Evolutionary conservation across 495 filamentous ascomycete genomes (phyloP).

Genomic region (Aspergillus ostianus): DNA sequence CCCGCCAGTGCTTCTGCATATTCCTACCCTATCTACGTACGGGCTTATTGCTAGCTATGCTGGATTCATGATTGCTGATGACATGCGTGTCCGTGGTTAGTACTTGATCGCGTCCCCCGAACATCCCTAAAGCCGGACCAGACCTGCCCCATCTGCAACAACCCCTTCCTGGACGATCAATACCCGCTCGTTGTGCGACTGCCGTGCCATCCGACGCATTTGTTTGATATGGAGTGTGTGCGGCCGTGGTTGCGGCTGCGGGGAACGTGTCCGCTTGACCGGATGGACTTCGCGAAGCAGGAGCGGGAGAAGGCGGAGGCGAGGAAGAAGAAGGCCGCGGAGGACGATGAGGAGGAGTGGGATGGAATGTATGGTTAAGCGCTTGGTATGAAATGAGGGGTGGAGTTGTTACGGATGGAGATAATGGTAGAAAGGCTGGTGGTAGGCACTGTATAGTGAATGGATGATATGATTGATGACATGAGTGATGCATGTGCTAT

Average conservation of each 20-base stretch:
- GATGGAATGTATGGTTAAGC: slow-evolving; percentile 72
- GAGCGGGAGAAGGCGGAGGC: slow-evolving; percentile 59
- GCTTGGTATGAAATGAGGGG: neutral
- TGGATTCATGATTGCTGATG: neutral
- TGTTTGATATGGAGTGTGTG: slow-evolving; percentile 95
- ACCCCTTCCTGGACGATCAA: slow-evolving; percentile 72
- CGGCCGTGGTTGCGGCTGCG: slow-evolving; percentile 86
- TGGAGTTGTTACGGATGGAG: neutral
- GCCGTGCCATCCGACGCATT: slow-evolving; percentile 76
- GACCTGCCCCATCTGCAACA: slow-evolving; percentile 82
- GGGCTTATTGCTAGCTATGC: too few species aligned
- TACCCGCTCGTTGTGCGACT: slow-evolving; percentile 84
- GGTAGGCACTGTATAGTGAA: neutral
- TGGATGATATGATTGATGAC: neutral
- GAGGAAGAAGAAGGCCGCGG: slow-evolving; percentile 48
- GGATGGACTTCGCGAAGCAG: slow-evolving; percentile 74
- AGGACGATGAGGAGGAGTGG: slow-evolving; percentile 66
- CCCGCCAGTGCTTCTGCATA: neutral
- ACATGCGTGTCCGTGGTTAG: slow-evolving; percentile 21
- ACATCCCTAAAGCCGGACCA: slow-evolving; percentile 64
- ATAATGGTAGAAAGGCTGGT: neutral
- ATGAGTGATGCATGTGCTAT: neutral
- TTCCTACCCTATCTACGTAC: neutral
- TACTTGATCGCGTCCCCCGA: slow-evolving; percentile 76
- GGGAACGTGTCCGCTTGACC: slow-evolving; percentile 85